phyloP scores from a whole-genome alignment of 208 protist species.

The Acanthamoeba royreba region DNA sequence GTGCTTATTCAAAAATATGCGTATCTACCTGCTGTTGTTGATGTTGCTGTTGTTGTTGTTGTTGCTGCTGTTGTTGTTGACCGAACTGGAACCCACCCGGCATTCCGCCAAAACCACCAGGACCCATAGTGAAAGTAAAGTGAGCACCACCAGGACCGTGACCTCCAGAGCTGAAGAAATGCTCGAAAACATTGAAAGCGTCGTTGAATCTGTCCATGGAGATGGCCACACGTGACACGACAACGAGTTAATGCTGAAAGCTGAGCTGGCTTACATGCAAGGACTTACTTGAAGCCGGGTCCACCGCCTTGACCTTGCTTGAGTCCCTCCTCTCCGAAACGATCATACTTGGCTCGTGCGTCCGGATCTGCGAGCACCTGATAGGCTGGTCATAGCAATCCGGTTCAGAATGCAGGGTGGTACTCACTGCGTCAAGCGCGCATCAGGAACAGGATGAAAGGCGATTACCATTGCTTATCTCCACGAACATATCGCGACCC shows the following conservation, averaged over 20 bases:
- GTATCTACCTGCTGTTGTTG: background rate
- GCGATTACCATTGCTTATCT: background rate
- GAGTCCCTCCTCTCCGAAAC: conserved; percentile 74
- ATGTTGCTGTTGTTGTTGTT: background rate
- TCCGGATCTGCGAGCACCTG: conserved; percentile 74
- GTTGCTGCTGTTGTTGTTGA: background rate
- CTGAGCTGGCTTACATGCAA: no score
- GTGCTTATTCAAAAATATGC: background rate
- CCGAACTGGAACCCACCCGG: background rate
- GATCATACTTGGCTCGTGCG: conserved; percentile 74
- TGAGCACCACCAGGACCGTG: background rate
- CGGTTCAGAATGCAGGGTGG: background rate
- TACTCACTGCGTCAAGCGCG: background rate
- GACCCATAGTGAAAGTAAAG: background rate
- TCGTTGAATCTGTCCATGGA: background rate
- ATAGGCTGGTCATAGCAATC: conserved; percentile 74
- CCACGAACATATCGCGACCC: background rate
- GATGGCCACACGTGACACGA: background rate
- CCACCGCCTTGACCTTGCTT: conserved; percentile 77
- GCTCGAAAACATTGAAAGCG: conserved; percentile 31
- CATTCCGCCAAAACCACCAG: background rate
- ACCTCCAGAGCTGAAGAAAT: background rate
- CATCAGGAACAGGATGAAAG: background rate
- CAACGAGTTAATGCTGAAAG: background rate
- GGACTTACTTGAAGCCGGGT: background rate